Evolutionary conservation across 768 basidiomycete species (phyloP).

Genomic region (Pholiota molesta): DNA sequence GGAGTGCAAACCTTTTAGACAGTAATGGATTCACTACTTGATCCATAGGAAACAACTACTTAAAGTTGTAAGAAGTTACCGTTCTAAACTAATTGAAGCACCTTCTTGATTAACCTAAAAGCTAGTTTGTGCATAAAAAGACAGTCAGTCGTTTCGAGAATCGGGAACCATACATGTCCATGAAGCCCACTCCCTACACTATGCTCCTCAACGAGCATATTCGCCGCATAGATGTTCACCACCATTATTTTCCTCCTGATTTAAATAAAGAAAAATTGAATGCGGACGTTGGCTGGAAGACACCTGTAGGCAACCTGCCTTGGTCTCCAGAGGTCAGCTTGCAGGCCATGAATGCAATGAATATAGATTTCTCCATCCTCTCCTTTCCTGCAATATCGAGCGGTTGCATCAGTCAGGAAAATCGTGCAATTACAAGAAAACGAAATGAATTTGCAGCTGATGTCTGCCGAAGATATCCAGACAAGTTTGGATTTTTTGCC

Average conservation of each 20-base stretch:
- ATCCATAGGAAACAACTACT: neutral
- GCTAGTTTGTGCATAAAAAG: neutral
- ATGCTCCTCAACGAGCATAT: constrained; percentile 13
- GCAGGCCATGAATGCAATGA: constrained; percentile 61
- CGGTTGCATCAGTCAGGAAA: constrained; percentile 40
- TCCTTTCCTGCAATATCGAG: constrained; percentile 62
- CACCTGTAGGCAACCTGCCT: constrained; percentile 65
- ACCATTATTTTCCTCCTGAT: constrained; percentile 68
- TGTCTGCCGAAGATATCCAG: constrained; percentile 51
- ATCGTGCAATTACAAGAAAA: constrained; percentile 42
- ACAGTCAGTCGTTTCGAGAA: neutral
- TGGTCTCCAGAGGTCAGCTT: constrained; percentile 65
- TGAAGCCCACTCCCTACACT: constrained; percentile 3
- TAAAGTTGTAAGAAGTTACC: neutral
- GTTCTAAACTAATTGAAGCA: neutral
- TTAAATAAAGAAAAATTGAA: constrained; percentile 51
- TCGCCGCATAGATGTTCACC: constrained; percentile 69
- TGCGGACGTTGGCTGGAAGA: constrained; percentile 57
- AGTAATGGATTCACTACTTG: constrained; percentile 13
- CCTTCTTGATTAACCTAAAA: neutral
- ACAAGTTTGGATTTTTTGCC: constrained; percentile 72
- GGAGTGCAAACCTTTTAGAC: constrained; percentile 60
- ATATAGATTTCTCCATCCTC: constrained; percentile 63
- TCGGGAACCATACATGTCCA: neutral
- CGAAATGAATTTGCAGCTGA: constrained; percentile 51